These are phyloP conservation scores for Ophiognomonia clavigignenti-juglandacearum DNA, from an alignment of 2,329 filamentous ascomycete genomes.

Conservation along the genomic window DNA sequence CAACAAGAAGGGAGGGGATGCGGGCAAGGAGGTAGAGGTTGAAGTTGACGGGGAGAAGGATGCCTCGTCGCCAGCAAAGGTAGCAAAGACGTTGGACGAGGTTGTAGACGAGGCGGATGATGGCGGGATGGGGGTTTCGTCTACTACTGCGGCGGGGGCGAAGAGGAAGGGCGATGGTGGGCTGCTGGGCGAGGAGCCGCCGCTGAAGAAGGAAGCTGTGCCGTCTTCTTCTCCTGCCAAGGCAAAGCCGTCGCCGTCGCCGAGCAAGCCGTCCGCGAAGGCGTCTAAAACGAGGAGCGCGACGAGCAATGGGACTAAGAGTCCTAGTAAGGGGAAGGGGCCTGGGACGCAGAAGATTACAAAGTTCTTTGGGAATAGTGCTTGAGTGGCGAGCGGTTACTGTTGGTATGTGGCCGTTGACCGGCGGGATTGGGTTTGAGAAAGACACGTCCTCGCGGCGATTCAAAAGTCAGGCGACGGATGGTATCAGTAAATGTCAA, in stretches of 20 bases:
- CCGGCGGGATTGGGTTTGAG: too few relatives aligned
- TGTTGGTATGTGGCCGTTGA: too few relatives aligned
- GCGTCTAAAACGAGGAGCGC: constrained; percentile 33
- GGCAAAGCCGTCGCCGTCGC: constrained; percentile 17
- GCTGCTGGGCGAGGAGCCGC: constrained; percentile 18
- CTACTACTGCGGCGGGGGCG: constrained; percentile 7
- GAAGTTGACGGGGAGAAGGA: constrained; percentile 21
- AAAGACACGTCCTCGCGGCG: too few relatives aligned
- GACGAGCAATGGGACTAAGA: constrained; percentile 34
- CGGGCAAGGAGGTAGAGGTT: constrained; percentile 28
- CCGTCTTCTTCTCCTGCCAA: constrained; percentile 16
- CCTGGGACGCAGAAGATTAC: constrained; percentile 41
- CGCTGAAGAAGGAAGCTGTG: constrained; percentile 20
- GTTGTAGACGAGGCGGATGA: constrained; percentile 17
- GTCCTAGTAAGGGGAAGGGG: constrained; percentile 26
- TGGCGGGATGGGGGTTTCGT: constrained; percentile 20
- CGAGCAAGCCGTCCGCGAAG: constrained; percentile 17
- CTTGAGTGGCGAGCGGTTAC: constrained; percentile 21
- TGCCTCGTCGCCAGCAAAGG: constrained; percentile 19
- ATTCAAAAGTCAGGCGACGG: too few relatives aligned
- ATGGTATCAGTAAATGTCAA: too few relatives aligned
- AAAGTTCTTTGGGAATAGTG: constrained; percentile 40
- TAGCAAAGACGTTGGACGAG: constrained; percentile 10
- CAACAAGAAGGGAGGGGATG: constrained; percentile 22
- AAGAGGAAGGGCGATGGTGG: constrained; percentile 19